Evolutionary conservation across 2,329 filamentous ascomycete genomes (phyloP), one percentile per base, ranked within the genome.

Genomic region (Colletotrichum sp.): DNA sequence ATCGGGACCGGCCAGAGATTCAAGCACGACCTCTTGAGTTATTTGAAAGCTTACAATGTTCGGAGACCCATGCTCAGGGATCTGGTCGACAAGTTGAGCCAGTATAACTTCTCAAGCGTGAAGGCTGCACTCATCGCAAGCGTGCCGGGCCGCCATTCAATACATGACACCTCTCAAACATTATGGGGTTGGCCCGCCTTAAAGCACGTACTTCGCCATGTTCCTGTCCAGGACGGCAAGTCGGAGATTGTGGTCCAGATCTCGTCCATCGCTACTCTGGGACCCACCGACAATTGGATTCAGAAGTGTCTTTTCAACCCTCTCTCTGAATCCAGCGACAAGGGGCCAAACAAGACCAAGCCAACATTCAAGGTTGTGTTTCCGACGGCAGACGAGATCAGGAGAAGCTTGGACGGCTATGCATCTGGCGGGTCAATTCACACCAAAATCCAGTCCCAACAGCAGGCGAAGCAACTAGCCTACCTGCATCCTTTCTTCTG

Each of bases 181-280:
- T 84, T 88, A n/a, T 98, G 93, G 91, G 96, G 95, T 1, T 98
- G 95, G 95, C 86, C 90, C 4, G 93, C 90, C 3, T 81, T 98
- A 13, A 89, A 89, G 77, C 88, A 92, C 63, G 88, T 90, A 2
- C 85, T 98, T 10, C 84, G 85, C 18, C 83, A 83, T 3, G 86
- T 95, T 4, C 89, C 91, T 2, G 83, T 89, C 4, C 79, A 84
- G 21, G 74, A 80, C 36, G 84, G 83, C 9, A 73, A 83, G 30
- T 81, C 88, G 1, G 87, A 91, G 30, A 85, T 95, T 32, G 89
- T 92, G 2, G 83, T 90, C 6, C 92, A 97, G 83, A 86, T 96
- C 55, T 98, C 95, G 0, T 98, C 95, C 1, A 94, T 98, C 64
- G 95, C 95, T 3, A 95, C 95, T 0, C 87, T 98, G 0, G 95